phyloP scores from a whole-genome alignment of 2,329 filamentous ascomycete species.

The Raffaelea ambrosiae region DNA sequence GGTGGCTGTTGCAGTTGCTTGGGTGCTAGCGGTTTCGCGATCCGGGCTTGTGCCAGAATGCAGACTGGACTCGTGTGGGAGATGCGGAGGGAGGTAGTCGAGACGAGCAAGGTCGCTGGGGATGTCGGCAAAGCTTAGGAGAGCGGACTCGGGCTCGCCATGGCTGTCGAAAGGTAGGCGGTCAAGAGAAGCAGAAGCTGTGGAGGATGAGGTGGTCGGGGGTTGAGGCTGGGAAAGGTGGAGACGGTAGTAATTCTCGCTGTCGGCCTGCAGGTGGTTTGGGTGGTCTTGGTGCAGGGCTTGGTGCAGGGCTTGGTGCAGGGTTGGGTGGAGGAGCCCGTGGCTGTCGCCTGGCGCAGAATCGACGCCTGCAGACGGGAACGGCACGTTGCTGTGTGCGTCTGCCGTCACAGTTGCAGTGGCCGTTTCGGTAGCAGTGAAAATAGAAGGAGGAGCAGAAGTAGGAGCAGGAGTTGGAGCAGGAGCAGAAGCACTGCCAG shows the following conservation, averaged over 20 bases:
- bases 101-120: constrained; percentile 31
- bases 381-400: constrained; percentile 2
- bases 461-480: background rate
- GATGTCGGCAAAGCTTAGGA: constrained; percentile 32
- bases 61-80: background rate
- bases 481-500: constrained; percentile 2
- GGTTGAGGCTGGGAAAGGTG: background rate
- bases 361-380: constrained; percentile 1
- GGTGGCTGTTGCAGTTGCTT: too few relatives aligned
- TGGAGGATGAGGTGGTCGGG: background rate
- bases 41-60: too few relatives aligned
- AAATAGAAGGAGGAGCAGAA: too few relatives aligned
- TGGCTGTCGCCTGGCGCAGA: background rate
- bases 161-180: constrained; percentile 1
- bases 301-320: background rate
- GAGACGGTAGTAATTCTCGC: background rate
- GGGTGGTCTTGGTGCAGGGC: background rate
- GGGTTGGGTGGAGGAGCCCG: background rate
- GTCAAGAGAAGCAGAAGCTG: background rate
- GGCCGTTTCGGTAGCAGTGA: too few relatives aligned
- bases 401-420: constrained; percentile 3
- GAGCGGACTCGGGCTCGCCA: constrained; percentile 9
- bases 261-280: constrained; percentile 1
- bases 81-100: constrained; percentile 5
- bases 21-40: too few relatives aligned